A percentile compares a stretch with the other conserved stretches of the same genome.
Evolutionary conservation across 2,329 filamentous ascomycete species (phyloP).

Genomic region (Colletotrichum acutatum): DNA sequence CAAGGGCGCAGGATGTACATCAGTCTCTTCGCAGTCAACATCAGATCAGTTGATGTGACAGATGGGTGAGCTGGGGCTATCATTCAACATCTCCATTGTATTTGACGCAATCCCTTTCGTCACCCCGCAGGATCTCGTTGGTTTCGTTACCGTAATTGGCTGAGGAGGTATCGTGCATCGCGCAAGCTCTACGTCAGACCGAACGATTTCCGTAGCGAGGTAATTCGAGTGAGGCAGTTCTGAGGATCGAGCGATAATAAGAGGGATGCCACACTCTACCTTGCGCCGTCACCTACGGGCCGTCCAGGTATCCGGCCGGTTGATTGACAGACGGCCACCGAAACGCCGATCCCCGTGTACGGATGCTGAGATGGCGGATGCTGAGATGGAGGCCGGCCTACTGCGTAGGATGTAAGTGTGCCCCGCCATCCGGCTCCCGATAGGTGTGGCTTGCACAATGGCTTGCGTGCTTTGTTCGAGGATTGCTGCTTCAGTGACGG

Average conservation of each 20-base stretch:
- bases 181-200: neutral
- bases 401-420: constrained; percentile 1
- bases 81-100: neutral
- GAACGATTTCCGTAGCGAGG: neutral
- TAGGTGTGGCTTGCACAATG: constrained; percentile 31
- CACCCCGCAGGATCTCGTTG: neutral
- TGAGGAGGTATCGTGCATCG: neutral
- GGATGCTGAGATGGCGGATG: too few species aligned
- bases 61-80: neutral
- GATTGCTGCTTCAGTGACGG: constrained; percentile 26
- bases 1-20: constrained; percentile 6
- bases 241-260: neutral
- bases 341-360: neutral
- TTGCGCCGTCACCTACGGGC: neutral
- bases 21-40: neutral
- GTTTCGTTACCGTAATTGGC: neutral
- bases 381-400: neutral
- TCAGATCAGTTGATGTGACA: constrained; percentile 7
- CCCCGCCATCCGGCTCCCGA: neutral
- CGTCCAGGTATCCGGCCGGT: neutral
- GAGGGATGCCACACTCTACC: neutral
- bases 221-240: neutral
- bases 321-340: neutral
- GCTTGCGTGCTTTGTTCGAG: constrained; percentile 29
- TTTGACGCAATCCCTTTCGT: constrained; percentile 18